phyloP scores from a whole-genome alignment of 2,329 filamentous ascomycete species.

The Colletotrichum euphorbiae region DNA sequence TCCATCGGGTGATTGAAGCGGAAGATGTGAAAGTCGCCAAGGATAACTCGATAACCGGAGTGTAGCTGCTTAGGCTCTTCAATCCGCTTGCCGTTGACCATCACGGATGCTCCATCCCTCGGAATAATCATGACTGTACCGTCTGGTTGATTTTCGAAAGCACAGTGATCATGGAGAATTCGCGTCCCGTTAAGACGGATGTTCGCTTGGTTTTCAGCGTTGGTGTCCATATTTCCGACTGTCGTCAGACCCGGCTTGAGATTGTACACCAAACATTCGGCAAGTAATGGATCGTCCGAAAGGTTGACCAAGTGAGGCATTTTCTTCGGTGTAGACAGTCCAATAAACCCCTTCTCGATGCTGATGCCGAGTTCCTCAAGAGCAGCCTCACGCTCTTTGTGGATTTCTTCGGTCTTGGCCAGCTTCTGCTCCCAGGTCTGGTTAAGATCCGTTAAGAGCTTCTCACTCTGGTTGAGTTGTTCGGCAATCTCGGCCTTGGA shows the following conservation, averaged over 20 bases:
- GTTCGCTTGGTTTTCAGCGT: slow-evolving; percentile 79
- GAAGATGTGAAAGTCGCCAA: slow-evolving; percentile 99
- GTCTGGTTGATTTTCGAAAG: slow-evolving; percentile 87
- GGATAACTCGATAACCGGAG: slow-evolving; percentile 93
- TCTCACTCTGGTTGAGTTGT: slow-evolving; percentile 95
- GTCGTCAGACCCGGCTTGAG: slow-evolving; percentile 94
- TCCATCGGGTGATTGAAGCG: slow-evolving; percentile 98
- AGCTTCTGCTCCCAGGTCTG: slow-evolving; percentile 99
- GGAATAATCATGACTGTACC: slow-evolving; percentile 93
- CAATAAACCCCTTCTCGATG: slow-evolving; percentile 98
- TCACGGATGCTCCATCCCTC: slow-evolving; percentile 91
- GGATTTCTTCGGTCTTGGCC: slow-evolving; percentile 93
- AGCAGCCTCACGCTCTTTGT: slow-evolving; percentile 95
- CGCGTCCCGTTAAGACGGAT: slow-evolving; percentile 94
- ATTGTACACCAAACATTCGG: slow-evolving; percentile 97
- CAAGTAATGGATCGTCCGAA: slow-evolving; percentile 92
- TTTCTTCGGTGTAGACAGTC: slow-evolving; percentile 95
- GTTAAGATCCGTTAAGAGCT: slow-evolving; percentile 93
- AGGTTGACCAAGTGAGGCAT: slow-evolving; percentile 99
- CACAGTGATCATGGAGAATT: slow-evolving; percentile 92
- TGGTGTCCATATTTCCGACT: slow-evolving; percentile 92
- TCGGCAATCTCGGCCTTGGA: slow-evolving; percentile 98
- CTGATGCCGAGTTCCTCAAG: slow-evolving; percentile 97
- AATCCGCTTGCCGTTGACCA: slow-evolving; percentile 96
- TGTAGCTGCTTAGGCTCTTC: slow-evolving; percentile 86